These are phyloP conservation scores for Blastocystis sp. DNA, from an alignment of 352 stramenopile species.

Conservation along the genomic window DNA sequence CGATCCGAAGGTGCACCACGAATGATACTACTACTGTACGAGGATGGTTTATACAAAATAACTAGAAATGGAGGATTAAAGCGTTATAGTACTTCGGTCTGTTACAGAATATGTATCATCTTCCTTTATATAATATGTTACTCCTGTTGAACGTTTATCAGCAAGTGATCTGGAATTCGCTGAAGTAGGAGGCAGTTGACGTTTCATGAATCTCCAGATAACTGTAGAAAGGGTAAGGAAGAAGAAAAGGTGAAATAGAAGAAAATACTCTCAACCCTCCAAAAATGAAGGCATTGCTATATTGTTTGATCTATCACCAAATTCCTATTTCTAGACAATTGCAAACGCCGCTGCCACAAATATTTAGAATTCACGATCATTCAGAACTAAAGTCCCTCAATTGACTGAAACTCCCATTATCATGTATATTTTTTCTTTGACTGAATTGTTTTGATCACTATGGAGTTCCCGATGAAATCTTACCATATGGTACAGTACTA, in stretches of 20 bases:
- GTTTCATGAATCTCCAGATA: neutral
- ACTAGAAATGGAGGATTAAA: neutral
- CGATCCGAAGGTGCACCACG: neutral
- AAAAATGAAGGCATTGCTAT: neutral
- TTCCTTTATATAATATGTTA: neutral
- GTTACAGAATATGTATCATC: neutral
- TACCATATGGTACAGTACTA: conserved; percentile 61
- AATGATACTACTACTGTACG: neutral
- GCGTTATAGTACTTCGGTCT: neutral
- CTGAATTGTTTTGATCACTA: neutral
- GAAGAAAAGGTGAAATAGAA: neutral
- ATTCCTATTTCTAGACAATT: conserved; percentile 18
- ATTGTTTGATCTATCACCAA: neutral
- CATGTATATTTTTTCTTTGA: too few relatives aligned
- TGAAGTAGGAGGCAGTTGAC: neutral
- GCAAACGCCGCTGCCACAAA: conserved; percentile 24
- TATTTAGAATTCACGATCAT: neutral
- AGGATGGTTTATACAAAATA: conserved; percentile 17
- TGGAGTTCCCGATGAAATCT: conserved; percentile 59
- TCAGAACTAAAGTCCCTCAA: too few relatives aligned
- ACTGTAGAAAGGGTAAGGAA: neutral
- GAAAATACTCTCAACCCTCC: neutral
- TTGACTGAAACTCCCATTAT: too few relatives aligned
- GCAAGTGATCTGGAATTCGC: neutral
- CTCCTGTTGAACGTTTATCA: neutral